Evolutionary conservation across 331 rosid genomes (phyloP), one percentile per base, ranked within the genome.

Genomic region (Phaseolus coccineus): DNA sequence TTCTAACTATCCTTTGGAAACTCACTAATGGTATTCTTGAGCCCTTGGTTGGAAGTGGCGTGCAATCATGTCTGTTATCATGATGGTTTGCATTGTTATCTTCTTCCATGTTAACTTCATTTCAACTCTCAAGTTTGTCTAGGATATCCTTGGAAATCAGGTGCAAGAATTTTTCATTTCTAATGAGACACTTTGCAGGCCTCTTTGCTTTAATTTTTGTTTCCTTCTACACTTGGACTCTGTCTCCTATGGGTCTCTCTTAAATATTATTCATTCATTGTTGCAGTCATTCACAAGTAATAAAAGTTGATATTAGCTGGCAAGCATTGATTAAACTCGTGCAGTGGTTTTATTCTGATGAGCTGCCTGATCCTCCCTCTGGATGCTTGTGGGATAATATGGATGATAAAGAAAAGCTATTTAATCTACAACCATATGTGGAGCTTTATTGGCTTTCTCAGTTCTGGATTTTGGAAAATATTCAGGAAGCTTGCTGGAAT

Each of bases 371-470:
- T 76, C 97, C 91, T 72, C 95, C 93, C 53, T 79, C 85, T 37
- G 97, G 91, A 70, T 95, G 98, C 68, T 40, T 86, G 80, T 95
- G 98, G 98, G 81, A 84, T 83, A 87, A 86, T 73, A 89, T 91
- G 97, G 81, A 83, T 72, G 82, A 81, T 57, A 79, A 87, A 82
- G 87, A 86, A 82, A 95, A 92, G 90, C 81, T 95, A 31, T 58
- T 51, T 30, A 84, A 81, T 87, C 81, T 95, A 58, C 82, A 84
- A 70, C 87, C 91, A 44, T 95, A 91, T 77, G 76, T 91, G 78
- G 98, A 95, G 84, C 96, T 95, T 44, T 89, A 83, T 75, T 90
- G 97, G 97, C 91, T 95, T 64, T 84, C 91, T 51, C 94, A 92
- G 71, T 87, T 87, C 86, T 95, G 97, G 97, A 47, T 88, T 39